Evolutionary conservation across 1,284 basidiomycete genomes (phyloP).

Genomic region (Pholiota adiposa): DNA sequence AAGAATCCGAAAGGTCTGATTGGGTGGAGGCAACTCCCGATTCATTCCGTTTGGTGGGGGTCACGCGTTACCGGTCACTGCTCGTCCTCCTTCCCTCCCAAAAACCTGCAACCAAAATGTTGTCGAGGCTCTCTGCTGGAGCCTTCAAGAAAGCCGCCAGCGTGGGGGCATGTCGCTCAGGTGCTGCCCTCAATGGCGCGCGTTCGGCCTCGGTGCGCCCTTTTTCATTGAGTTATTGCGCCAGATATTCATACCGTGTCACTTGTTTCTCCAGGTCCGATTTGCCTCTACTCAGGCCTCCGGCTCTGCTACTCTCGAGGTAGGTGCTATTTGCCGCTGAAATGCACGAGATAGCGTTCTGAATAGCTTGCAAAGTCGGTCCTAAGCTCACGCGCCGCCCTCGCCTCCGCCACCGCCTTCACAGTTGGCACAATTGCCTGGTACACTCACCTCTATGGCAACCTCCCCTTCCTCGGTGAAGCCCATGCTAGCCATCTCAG

Average conservation of each 20-base stretch:
- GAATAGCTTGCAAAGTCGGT: conserved; percentile 33
- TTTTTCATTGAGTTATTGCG: conserved; percentile 4
- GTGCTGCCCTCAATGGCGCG: conserved; percentile 40
- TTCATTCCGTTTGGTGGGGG: conserved; percentile 40
- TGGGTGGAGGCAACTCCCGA: conserved; percentile 38
- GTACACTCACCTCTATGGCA: conserved; percentile 96
- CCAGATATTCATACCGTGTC: conserved; percentile 16
- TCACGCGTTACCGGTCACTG: conserved; percentile 41
- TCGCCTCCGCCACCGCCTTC: conserved; percentile 78
- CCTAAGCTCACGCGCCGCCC: conserved; percentile 78
- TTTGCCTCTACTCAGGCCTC: conserved; percentile 67
- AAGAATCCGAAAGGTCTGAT: conserved; percentile 33
- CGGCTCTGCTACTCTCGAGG: conserved; percentile 61
- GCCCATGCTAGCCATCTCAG: conserved; percentile 89
- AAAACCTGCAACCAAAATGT: conserved; percentile 63
- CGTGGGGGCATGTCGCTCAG: conserved; percentile 44
- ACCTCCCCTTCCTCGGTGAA: conserved; percentile 84
- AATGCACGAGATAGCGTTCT: conserved; percentile 1
- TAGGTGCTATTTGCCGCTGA: conserved; percentile 31
- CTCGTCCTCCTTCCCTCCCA: conserved; percentile 38
- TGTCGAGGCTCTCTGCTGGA: conserved; percentile 75
- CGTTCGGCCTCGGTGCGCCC: conserved; percentile 50
- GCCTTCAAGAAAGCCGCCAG: conserved; percentile 59
- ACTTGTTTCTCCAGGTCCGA: conserved; percentile 54
- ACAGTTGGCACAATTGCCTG: conserved; percentile 91